phyloP scores from a whole-genome alignment of 176 grass and related monocot genomes.

The Carex scoparia region DNA sequence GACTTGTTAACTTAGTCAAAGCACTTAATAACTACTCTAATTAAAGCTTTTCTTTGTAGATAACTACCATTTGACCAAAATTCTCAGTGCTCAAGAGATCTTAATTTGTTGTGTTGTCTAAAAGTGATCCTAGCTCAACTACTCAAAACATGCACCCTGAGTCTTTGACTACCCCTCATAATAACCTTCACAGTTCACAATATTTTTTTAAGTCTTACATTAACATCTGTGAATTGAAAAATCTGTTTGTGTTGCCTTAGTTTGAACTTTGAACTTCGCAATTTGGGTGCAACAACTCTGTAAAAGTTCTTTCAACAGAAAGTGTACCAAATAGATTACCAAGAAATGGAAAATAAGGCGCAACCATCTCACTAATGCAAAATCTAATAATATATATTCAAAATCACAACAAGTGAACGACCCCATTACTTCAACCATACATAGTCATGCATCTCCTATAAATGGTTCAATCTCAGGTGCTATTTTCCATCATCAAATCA shows the following conservation, averaged over 20 bases:
- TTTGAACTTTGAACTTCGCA: constrained; percentile 3
- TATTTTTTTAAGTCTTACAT: not conserved
- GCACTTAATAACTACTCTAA: constrained; percentile 13
- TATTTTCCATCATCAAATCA: constrained; percentile 3
- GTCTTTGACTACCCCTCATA: not conserved
- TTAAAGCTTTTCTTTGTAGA: not conserved
- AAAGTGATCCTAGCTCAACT: constrained; percentile 11
- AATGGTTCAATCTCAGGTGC: constrained; percentile 19
- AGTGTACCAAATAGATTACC: constrained; percentile 7
- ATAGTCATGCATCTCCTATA: constrained; percentile 2
- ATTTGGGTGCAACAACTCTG: constrained; percentile 26
- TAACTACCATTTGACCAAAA: constrained; percentile 4
- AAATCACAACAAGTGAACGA: constrained; percentile 12
- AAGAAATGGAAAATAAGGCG: constrained; percentile 16
- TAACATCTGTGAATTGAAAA: not conserved
- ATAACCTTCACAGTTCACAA: not conserved
- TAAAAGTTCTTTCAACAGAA: not conserved
- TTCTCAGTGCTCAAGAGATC: not conserved
- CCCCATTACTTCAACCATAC: constrained; percentile 17
- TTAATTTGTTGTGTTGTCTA: not conserved
- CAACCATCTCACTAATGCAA: constrained; percentile 22
- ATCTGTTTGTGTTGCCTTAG: not conserved
- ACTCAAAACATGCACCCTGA: constrained; percentile 1
- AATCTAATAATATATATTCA: not conserved
- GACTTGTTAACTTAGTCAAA: constrained; percentile 19